Evolutionary conservation across 176 grass and related monocot species (phyloP).

Genomic region (Secale cereale): DNA sequence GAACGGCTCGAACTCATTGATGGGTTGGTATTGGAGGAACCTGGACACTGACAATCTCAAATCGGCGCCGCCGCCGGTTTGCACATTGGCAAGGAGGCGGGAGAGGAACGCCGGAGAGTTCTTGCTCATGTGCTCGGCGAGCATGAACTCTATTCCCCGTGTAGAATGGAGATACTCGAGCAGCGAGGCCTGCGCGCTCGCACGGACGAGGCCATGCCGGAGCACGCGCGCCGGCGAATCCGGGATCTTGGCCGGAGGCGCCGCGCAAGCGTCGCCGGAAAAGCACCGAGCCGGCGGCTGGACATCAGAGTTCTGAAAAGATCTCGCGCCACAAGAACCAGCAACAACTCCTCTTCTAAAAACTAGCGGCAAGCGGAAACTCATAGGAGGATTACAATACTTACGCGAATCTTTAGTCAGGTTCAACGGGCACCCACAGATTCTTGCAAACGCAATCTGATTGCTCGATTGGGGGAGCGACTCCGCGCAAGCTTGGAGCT

Average conservation of each 20-base stretch:
- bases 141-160: conserved; percentile 28
- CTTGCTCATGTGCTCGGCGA: conserved; percentile 59
- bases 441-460: conserved; percentile 16
- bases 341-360: neutral
- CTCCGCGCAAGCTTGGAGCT: conserved; percentile 3
- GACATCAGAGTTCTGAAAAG: neutral
- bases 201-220: neutral
- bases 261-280: neutral
- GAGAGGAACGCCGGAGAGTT: conserved; percentile 45
- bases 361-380: neutral
- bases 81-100: conserved; percentile 21
- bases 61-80: conserved; percentile 3
- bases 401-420: neutral
- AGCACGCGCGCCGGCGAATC: neutral
- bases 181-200: conserved; percentile 40
- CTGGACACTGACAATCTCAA: conserved; percentile 24
- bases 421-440: conserved; percentile 11
- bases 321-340: neutral
- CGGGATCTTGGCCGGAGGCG: neutral
- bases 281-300: neutral
- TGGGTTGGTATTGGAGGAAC: conserved; percentile 44
- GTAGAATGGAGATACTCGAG: conserved; percentile 47
- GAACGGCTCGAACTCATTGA: conserved; percentile 71
- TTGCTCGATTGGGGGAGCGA: conserved; percentile 19
- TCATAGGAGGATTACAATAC: neutral